phyloP scores from a whole-genome alignment of 805 yeast species.

The Tetrapisispora phaffii region DNA sequence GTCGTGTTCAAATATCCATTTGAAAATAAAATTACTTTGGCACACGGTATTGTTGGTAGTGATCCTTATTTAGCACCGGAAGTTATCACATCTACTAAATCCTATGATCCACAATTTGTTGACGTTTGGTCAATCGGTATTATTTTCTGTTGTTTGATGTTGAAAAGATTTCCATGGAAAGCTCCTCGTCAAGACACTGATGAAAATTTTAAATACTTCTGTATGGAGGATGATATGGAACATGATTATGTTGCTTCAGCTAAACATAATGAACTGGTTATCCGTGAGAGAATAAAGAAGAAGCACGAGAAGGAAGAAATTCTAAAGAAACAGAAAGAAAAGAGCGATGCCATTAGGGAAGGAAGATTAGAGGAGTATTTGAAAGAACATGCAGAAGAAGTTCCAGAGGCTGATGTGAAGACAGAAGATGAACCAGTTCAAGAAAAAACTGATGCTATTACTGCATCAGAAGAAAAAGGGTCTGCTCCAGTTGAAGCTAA shows the following conservation, averaged over 20 bases:
- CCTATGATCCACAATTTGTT: constrained; percentile 67
- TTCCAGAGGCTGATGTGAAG: not conserved
- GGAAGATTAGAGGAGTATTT: constrained; percentile 5
- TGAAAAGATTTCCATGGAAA: constrained; percentile 82
- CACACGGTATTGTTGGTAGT: constrained; percentile 74
- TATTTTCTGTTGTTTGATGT: constrained; percentile 78
- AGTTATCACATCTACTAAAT: constrained; percentile 41
- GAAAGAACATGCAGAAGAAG: constrained; percentile 2
- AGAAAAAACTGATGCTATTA: constrained; percentile 1
- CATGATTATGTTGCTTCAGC: constrained; percentile 71
- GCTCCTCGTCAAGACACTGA: constrained; percentile 57
- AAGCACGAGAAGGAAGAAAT: constrained; percentile 9
- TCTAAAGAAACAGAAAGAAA: constrained; percentile 4
- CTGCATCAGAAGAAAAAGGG: not conserved
- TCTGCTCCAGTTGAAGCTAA: not conserved
- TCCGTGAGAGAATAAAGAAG: constrained; percentile 35
- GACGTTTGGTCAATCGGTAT: constrained; percentile 83
- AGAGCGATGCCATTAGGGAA: constrained; percentile 5
- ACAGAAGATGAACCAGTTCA: not conserved
- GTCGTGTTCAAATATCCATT: constrained; percentile 73
- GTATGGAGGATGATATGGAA: constrained; percentile 59
- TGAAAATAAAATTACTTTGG: constrained; percentile 46
- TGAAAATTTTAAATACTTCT: constrained; percentile 58
- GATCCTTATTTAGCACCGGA: constrained; percentile 86
- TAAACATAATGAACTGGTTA: constrained; percentile 54